Evolutionary conservation across 345 rosid species (phyloP), one percentile per base, ranked within the genome.

Genomic region (Citrus inodora): DNA sequence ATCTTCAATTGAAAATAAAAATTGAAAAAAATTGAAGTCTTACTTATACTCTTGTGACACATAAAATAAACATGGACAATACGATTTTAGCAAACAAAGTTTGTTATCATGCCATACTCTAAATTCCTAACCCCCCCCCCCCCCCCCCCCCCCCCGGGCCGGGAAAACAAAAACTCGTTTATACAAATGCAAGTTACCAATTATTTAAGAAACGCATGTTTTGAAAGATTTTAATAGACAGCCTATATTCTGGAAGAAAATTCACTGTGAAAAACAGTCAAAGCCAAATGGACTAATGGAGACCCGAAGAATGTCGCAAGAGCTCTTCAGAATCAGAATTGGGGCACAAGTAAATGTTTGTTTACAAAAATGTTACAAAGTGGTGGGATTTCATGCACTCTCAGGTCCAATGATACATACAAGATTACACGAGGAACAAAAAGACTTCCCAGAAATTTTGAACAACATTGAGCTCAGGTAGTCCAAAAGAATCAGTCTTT

Each of bases 401-500:
- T 22, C 55, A 66, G 46, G 56, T 65, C 32, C 64, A 66, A 19
- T 67, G 32, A 33, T 67, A 67, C 60, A 55, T 65, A 55, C 72
- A 66, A 66, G 70, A 79, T 25, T 7, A 17, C 7, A 24, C 1
- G 13, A 64, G 24, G 40, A 71, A 32, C 73, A 59, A 32, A 79
- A 65, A 48, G 65, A 56, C 64, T 42, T 24, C 11, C n/a, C 14
- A 30, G 55, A 21, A 16, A 2, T 38, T 74, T 32, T 62, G 35
- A 38, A 16, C n/a, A 8, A 53, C 25, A 32, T 10, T 32, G 48
- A 65, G 64, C 17, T 30, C 71, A 51, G 66, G 16, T 37, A 10
- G 61, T 48, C 7, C 7, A 51, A 62, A 74, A 58, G n/a, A 10
- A 75, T 92, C 90, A 92, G 42, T 94, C 98, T 80, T 94, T 94